Conservation (phyloP, 108 stramenopile genomes). For the Chaetoceros muelleri region DNA sequence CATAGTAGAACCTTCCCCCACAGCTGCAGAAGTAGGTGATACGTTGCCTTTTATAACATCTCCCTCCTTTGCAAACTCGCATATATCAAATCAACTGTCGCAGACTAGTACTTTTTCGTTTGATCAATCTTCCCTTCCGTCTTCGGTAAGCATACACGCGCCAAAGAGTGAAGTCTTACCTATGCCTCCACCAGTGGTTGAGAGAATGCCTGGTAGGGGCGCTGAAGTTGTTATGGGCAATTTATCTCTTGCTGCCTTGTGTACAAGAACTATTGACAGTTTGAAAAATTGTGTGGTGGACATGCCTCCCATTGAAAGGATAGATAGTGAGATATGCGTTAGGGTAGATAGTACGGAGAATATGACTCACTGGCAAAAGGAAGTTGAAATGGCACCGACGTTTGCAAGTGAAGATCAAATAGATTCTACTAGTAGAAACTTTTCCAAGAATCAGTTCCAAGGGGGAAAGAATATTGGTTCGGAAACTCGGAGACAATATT, state of each 20-base stretch:
- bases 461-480: not conserved
- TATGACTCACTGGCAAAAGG: not conserved
- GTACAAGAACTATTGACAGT: slow-evolving; percentile 19
- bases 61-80: slow-evolving; percentile 5
- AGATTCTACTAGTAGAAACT: no score
- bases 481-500: not conserved
- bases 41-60: not conserved
- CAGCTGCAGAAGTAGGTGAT: not conserved
- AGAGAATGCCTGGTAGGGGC: slow-evolving; percentile 4
- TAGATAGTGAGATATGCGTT: not conserved
- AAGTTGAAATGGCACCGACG: not conserved
- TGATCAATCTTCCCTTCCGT: not conserved
- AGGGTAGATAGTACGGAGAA: not conserved
- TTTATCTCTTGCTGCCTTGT: slow-evolving; percentile 19
- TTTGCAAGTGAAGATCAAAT: slow-evolving; percentile 2
- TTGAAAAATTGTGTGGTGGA: not conserved
- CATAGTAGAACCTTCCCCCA: not conserved
- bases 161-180: not conserved
- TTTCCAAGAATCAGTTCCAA: no score
- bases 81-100: not conserved
- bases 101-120: slow-evolving; percentile 1
- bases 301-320: slow-evolving; percentile 4
- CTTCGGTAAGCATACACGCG: not conserved
- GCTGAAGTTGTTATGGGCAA: slow-evolving; percentile 27
- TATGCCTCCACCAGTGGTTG: not conserved